Base-by-base conservation (phyloP, 805 yeast species). In the Hanseniaspora valbyensis region DNA sequence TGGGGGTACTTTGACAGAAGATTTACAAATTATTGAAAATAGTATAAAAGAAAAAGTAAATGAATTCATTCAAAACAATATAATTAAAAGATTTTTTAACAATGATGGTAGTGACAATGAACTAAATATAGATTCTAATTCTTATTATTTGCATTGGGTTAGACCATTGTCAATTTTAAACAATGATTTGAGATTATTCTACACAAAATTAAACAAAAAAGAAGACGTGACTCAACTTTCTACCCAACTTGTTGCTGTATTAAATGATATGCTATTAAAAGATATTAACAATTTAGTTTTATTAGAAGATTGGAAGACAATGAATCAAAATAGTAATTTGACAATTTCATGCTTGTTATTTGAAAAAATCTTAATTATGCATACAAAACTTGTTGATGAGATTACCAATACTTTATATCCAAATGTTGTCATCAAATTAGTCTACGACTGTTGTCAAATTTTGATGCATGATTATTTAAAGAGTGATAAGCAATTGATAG, bases 141-240 rank as follows among this genome's bases (percentile, higher is more conserved):
- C 30, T 3, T 24, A 25, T 13, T 48, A 48, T 18, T 40, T 48
- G 18, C 40, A 48, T 16, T 48, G 51, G 51, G 38, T 48, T 14
- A 39, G 22, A 33, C 16, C 28, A 2, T 25, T 48, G 10, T 32
- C 38, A 22, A 25, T 40, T 19, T 40, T 48, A 24, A 26, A 29
- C 28, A 19, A 10, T 18, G 51, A 48, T 39, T 26, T 48, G 26
- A 22, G 12, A 6, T 25, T 28, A 24, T 16, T 48, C 5, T 7
- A 48, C 33, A 14, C 25, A 19, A 39, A 39, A 13, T 25, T 39
- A 6, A 32, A 38, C 10, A 34, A 26, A 8, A 13, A 30, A n/a
- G 18, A 37, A 14, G 29, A 29, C 18, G 18, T 37, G 10, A n/a
- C 6, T 12, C n/a, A 16, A 3, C 19, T 37, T 9, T n/a, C 32